Conservation (phyloP, 352 stramenopile genomes). For the Phytophthora vignae region DNA sequence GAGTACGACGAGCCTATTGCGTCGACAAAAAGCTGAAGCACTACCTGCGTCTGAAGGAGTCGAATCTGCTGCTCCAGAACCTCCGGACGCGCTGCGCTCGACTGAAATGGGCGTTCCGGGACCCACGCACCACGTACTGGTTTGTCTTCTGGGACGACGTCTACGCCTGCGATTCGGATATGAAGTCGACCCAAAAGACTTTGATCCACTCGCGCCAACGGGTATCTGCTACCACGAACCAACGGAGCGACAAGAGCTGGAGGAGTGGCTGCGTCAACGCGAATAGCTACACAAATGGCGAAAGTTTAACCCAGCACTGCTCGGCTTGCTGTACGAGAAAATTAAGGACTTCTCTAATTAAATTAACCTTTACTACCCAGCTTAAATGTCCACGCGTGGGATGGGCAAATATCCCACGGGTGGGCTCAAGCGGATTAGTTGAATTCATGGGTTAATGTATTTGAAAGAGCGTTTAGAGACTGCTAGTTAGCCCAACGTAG, state of each 20-base stretch:
- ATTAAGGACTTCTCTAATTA: neutral
- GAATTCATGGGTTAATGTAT: neutral
- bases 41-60: neutral
- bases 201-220: slow-evolving; percentile 17
- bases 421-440: neutral
- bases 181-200: slow-evolving; percentile 25
- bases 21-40: slow-evolving; percentile 14
- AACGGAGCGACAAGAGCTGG: slow-evolving; percentile 28
- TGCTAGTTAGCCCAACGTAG: neutral
- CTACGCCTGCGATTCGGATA: slow-evolving; percentile 33
- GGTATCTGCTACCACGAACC: slow-evolving; percentile 39
- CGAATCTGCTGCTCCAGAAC: neutral
- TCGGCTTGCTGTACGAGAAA: neutral
- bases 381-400: neutral
- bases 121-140: slow-evolving; percentile 36
- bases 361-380: neutral
- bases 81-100: slow-evolving; percentile 6
- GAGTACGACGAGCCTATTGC: too few species aligned
- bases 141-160: slow-evolving; percentile 53
- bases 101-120: slow-evolving; percentile 30
- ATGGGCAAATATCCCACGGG: neutral
- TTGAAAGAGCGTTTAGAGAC: neutral
- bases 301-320: neutral
- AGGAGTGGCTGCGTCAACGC: slow-evolving; percentile 25
- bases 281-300: neutral